A percentile compares a stretch with the other conserved stretches of the same genome.
Conservation (phyloP, 2,329 filamentous ascomycete species). For the Stromatinia cepivora region DNA sequence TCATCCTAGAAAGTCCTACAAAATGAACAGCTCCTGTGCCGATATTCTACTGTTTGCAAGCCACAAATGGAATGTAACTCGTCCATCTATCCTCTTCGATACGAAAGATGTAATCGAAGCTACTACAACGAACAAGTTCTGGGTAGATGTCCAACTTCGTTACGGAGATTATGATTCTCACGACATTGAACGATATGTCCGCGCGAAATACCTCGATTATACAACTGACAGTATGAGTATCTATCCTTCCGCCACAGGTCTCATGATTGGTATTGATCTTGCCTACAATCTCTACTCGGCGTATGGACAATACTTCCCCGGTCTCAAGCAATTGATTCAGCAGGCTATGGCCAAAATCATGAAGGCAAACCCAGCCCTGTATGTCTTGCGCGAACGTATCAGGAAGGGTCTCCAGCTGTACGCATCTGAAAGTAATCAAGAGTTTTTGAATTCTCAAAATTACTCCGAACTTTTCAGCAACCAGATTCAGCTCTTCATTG, state of each 20-base stretch:
- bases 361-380: slow-evolving; percentile 97
- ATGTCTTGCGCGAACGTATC: slow-evolving; percentile 95
- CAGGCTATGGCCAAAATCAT: slow-evolving; percentile 99
- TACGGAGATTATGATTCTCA: slow-evolving; percentile 99
- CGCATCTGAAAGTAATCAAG: slow-evolving; percentile 97
- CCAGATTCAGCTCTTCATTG: slow-evolving; percentile 97
- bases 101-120: slow-evolving; percentile 94
- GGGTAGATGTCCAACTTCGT: slow-evolving; percentile 93
- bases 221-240: slow-evolving; percentile 99
- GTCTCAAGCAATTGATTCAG: slow-evolving; percentile 90
- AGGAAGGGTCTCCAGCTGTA: slow-evolving; percentile 97
- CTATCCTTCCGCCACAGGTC: slow-evolving; percentile 91
- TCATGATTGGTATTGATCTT: slow-evolving; percentile 97
- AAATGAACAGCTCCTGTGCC: slow-evolving; percentile 99
- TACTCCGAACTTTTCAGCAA: slow-evolving; percentile 99
- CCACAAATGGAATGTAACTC: slow-evolving; percentile 98
- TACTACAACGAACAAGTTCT: slow-evolving; percentile 98
- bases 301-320: slow-evolving; percentile 98
- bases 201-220: slow-evolving; percentile 98
- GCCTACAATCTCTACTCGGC: slow-evolving; percentile 98
- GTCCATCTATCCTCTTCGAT: slow-evolving; percentile 89
- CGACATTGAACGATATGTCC: slow-evolving; percentile 96
- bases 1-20: slow-evolving; percentile 98
- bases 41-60: slow-evolving; percentile 96
- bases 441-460: slow-evolving; percentile 98